A percentile compares a stretch with the other conserved stretches of the same genome.
These are phyloP conservation scores for Globisporangium uncinulatum DNA, from an alignment of 352 stramenopile genomes.

Conservation along the genomic window DNA sequence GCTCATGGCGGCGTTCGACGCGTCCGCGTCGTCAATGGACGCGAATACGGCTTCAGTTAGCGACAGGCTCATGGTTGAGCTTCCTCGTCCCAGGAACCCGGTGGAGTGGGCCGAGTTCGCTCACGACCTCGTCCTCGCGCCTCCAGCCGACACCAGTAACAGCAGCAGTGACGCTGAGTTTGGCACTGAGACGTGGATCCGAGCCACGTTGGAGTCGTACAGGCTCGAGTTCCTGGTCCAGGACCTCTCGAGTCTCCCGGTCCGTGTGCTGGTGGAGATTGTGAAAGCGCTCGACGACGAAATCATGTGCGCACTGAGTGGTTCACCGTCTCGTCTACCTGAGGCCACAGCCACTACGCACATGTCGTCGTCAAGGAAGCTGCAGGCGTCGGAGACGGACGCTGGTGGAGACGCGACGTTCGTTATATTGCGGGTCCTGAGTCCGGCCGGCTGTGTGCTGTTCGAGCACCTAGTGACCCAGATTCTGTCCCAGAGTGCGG, in stretches of 20 bases:
- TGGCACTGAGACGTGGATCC: slow-evolving; percentile 57
- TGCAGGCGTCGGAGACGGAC: neutral
- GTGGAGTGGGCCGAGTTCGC: slow-evolving; percentile 38
- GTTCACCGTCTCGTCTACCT: slow-evolving; percentile 9
- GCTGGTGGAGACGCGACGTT: neutral
- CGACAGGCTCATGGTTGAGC: slow-evolving; percentile 8
- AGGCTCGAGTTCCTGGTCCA: slow-evolving; percentile 58
- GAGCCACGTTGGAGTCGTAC: slow-evolving; percentile 55
- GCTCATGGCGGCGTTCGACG: slow-evolving; percentile 64
- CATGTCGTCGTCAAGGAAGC: slow-evolving; percentile 16
- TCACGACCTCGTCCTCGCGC: slow-evolving; percentile 42
- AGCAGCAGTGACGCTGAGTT: slow-evolving; percentile 22
- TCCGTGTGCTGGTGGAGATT: slow-evolving; percentile 34
- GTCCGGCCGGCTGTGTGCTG: slow-evolving; percentile 39
- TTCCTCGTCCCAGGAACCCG: slow-evolving; percentile 23
- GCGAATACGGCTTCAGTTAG: slow-evolving; percentile 6
- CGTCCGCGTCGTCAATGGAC: slow-evolving; percentile 23
- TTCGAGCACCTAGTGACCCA: slow-evolving; percentile 60
- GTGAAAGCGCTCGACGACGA: slow-evolving; percentile 54
- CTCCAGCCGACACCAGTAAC: neutral
- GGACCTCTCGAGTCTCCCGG: slow-evolving; percentile 46
- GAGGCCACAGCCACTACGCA: neutral
- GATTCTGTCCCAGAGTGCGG: slow-evolving; percentile 24
- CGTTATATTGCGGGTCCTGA: neutral
- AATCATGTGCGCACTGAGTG: slow-evolving; percentile 29